These are phyloP conservation scores for Blastobotrys chiropterorum DNA, from an alignment of 805 yeast genomes.

Conservation along the genomic window DNA sequence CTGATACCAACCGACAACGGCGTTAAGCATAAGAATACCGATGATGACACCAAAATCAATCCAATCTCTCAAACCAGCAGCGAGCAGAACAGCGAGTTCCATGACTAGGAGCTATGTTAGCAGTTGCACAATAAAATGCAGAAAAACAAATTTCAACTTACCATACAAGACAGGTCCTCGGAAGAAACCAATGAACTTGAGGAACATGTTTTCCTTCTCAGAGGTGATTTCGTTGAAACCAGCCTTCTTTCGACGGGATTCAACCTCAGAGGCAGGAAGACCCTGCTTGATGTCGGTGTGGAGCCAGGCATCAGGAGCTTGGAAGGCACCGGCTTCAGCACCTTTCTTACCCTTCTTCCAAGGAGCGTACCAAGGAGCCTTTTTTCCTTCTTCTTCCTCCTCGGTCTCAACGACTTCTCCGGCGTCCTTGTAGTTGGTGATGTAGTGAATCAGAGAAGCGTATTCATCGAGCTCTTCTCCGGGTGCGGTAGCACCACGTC, in stretches of 20 bases:
- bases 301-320: constrained; percentile 73
- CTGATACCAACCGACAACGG: constrained; percentile 92
- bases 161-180: constrained; percentile 91
- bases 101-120: constrained; percentile 36
- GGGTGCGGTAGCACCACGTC: neutral
- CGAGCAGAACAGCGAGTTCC: constrained; percentile 92
- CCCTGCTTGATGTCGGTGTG: constrained; percentile 76
- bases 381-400: constrained; percentile 55
- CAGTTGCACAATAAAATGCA: neutral
- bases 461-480: constrained; percentile 36
- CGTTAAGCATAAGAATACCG: constrained; percentile 81
- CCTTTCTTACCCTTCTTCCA: constrained; percentile 43
- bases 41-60: constrained; percentile 97
- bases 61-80: constrained; percentile 97
- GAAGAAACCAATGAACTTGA: constrained; percentile 80
- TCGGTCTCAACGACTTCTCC: constrained; percentile 46
- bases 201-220: constrained; percentile 71
- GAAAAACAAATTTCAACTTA: neutral
- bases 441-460: constrained; percentile 31
- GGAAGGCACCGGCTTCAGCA: constrained; percentile 27
- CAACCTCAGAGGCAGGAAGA: constrained; percentile 68
- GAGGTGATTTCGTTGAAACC: constrained; percentile 87
- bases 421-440: constrained; percentile 31
- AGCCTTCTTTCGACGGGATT: constrained; percentile 79
- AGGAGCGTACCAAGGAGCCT: constrained; percentile 60